Evolutionary conservation across 78 protist genomes (phyloP).

Genomic region (Dictyostelium capitatum): DNA sequence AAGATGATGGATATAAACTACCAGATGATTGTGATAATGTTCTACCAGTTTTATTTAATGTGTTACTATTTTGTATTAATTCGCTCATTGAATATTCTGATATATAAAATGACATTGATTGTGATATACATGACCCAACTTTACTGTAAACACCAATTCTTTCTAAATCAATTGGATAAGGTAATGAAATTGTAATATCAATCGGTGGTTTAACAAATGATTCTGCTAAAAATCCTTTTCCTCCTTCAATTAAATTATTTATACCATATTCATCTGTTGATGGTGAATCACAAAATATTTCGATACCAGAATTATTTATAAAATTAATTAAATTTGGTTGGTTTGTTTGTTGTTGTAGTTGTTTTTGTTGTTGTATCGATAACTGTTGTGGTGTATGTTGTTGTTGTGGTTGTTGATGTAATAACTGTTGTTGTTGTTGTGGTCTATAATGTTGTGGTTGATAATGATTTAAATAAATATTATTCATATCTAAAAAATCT

Average conservation of each 20-base stretch:
- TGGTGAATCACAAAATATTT: slow-evolving; percentile 52
- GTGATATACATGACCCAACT: slow-evolving; percentile 48
- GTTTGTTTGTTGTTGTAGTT: slow-evolving; percentile 3
- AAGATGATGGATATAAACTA: neutral
- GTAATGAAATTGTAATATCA: slow-evolving; percentile 70
- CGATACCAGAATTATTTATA: slow-evolving; percentile 31
- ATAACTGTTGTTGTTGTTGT: neutral
- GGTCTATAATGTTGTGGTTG: neutral
- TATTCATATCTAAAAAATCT: neutral
- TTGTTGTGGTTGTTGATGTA: slow-evolving; percentile 13
- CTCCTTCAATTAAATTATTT: neutral
- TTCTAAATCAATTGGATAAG: slow-evolving; percentile 72
- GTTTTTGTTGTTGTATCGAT: neutral
- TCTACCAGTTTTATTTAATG: neutral
- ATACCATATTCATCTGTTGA: slow-evolving; percentile 24
- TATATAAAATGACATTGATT: slow-evolving; percentile 50
- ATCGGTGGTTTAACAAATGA: slow-evolving; percentile 45
- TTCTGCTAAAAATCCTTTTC: slow-evolving; percentile 30
- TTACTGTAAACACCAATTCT: slow-evolving; percentile 47
- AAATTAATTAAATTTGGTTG: neutral
- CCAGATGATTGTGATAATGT: neutral
- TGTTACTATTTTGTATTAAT: slow-evolving; percentile 2
- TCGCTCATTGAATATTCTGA: slow-evolving; percentile 36
- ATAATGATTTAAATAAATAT: neutral
- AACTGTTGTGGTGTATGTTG: neutral